A percentile compares a stretch with the other conserved stretches of the same genome.
Conservation (phyloP, 441 rosid genomes). For the Erodium trifolium region DNA sequence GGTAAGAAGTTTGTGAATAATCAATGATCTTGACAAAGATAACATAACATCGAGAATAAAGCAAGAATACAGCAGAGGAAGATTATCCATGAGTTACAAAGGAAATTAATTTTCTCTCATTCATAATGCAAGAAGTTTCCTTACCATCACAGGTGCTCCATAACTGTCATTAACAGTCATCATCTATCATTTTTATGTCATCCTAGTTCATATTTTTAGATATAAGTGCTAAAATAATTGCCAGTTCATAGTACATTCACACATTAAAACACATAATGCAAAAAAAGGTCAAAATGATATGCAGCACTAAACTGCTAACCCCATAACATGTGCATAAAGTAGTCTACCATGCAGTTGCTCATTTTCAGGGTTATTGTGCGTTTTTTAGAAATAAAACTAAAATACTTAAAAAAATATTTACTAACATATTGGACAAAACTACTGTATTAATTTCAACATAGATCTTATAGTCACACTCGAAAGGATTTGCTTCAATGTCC, state of each 20-base stretch:
- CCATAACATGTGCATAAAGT: not conserved
- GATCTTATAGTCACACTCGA: not conserved
- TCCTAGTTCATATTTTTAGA: not conserved
- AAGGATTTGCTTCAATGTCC: not conserved
- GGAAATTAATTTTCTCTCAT: not conserved
- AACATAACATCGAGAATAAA: not conserved
- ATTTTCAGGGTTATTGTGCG: not conserved
- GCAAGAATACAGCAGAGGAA: not conserved
- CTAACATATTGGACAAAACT: too few species aligned
- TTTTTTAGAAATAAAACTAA: not conserved
- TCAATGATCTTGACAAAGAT: not conserved
- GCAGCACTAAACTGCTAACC: not conserved
- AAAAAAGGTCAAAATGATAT: not conserved
- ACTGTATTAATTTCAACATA: not conserved
- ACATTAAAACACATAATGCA: not conserved
- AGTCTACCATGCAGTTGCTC: slow-evolving; percentile 1
- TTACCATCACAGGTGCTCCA: not conserved
- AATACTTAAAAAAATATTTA: not conserved
- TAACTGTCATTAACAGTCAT: not conserved
- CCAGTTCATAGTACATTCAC: not conserved
- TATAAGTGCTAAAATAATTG: too few species aligned
- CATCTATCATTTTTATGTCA: not conserved
- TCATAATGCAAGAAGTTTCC: not conserved
- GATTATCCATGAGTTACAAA: not conserved
- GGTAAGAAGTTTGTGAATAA: not conserved